phyloP scores from a whole-genome alignment of 768 basidiomycete genomes.

The Tremella yokohamensis region DNA sequence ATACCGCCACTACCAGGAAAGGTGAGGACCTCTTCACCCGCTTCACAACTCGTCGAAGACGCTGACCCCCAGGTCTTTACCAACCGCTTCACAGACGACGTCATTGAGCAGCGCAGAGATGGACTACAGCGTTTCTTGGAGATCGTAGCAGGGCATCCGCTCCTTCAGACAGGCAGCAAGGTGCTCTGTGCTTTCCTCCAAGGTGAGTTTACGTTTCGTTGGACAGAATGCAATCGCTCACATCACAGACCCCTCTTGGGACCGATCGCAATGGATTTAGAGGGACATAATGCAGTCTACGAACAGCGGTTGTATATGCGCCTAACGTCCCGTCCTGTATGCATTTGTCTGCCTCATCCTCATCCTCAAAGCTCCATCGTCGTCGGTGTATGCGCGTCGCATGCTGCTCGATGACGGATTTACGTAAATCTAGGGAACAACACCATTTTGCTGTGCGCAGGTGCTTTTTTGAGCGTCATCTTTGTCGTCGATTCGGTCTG shows the following conservation, averaged over 20 bases:
- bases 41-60: neutral
- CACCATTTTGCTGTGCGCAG: too few relatives aligned
- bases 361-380: too few relatives aligned
- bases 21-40: constrained; percentile 27
- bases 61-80: constrained; percentile 68
- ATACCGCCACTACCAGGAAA: constrained; percentile 97
- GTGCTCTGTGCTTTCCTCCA: constrained; percentile 93
- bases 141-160: constrained; percentile 93
- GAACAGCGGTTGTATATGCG: constrained; percentile 4
- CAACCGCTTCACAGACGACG: constrained; percentile 95
- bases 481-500: too few relatives aligned
- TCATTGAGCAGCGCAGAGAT: constrained; percentile 86
- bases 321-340: neutral
- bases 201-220: constrained; percentile 33
- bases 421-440: too few relatives aligned
- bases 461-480: too few relatives aligned
- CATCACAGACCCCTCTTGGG: constrained; percentile 74
- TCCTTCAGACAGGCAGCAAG: constrained; percentile 95
- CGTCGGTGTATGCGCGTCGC: too few relatives aligned
- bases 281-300: neutral
- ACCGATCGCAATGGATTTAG: constrained; percentile 46
- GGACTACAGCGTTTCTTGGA: constrained; percentile 92
- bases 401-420: too few relatives aligned
- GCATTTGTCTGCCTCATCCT: too few relatives aligned
- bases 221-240: neutral